These are phyloP conservation scores for Chrysosporium keratinophilum DNA, from an alignment of 2,329 filamentous ascomycete species.

Conservation along the genomic window DNA sequence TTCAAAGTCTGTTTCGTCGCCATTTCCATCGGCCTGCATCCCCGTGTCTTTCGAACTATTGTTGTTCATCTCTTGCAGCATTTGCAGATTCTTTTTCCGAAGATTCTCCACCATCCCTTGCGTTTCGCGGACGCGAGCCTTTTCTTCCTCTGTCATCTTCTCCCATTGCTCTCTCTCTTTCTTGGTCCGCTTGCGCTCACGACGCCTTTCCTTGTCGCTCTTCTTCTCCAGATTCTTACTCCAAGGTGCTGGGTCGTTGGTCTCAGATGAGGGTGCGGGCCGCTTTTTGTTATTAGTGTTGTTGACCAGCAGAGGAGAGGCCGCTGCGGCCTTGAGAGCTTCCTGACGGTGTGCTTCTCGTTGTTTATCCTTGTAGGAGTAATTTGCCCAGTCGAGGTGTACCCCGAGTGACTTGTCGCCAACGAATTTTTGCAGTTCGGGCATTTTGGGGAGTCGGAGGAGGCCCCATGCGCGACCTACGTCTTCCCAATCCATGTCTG, in stretches of 20 bases:
- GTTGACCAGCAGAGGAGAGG: slow-evolving; percentile 21
- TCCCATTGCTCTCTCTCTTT: slow-evolving; percentile 53
- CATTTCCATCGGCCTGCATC: slow-evolving; percentile 15
- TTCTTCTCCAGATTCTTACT: slow-evolving; percentile 59
- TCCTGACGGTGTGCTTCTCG: slow-evolving; percentile 56
- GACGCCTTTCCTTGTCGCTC: slow-evolving; percentile 50
- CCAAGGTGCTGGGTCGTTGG: slow-evolving; percentile 52
- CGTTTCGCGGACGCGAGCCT: slow-evolving; percentile 51
- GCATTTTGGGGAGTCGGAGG: slow-evolving; percentile 82
- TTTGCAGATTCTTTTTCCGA: slow-evolving; percentile 44
- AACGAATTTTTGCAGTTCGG: slow-evolving; percentile 66
- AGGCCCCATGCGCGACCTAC: slow-evolving; percentile 77
- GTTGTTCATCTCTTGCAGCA: slow-evolving; percentile 14
- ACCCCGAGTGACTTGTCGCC: slow-evolving; percentile 56
- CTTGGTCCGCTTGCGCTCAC: slow-evolving; percentile 55
- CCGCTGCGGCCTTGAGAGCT: slow-evolving; percentile 43
- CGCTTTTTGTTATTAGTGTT: slow-evolving; percentile 43
- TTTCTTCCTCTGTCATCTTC: slow-evolving; percentile 62
- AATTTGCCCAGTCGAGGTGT: slow-evolving; percentile 51
- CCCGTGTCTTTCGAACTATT: slow-evolving; percentile 16
- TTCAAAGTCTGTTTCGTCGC: slow-evolving; percentile 45
- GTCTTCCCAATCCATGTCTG: slow-evolving; percentile 75
- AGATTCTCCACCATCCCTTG: slow-evolving; percentile 55
- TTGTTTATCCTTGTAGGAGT: slow-evolving; percentile 60
- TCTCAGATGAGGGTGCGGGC: slow-evolving; percentile 32